Evolutionary conservation across 2,329 filamentous ascomycete genomes (phyloP).

Genomic region (Aureobasidium zeae): DNA sequence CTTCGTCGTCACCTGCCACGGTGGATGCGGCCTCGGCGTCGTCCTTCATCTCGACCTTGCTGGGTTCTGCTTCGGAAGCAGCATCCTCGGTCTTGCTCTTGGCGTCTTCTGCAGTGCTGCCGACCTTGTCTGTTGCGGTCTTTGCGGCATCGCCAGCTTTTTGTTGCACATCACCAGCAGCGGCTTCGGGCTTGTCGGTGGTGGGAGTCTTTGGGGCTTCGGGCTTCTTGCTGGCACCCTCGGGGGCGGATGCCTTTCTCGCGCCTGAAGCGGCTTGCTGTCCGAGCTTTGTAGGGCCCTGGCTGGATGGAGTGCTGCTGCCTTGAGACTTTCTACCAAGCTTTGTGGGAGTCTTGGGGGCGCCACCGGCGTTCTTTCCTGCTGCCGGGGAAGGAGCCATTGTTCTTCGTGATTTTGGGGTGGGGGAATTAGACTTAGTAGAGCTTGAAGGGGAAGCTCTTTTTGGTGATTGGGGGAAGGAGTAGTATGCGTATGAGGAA

Average conservation of each 20-base stretch:
- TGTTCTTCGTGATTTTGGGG: slow-evolving; percentile 22
- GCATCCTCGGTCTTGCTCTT: slow-evolving; percentile 32
- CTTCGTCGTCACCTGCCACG: slow-evolving; percentile 27
- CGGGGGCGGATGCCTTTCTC: slow-evolving; percentile 20
- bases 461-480: slow-evolving; percentile 42
- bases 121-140: slow-evolving; percentile 22
- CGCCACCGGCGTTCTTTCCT: slow-evolving; percentile 37
- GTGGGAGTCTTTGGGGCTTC: slow-evolving; percentile 22
- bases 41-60: slow-evolving; percentile 30
- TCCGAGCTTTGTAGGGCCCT: slow-evolving; percentile 33
- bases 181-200: slow-evolving; percentile 27
- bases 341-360: slow-evolving; percentile 44
- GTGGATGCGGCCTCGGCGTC: slow-evolving; percentile 25
- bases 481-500: slow-evolving; percentile 40
- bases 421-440: slow-evolving; percentile 28
- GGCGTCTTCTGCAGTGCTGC: slow-evolving; percentile 27
- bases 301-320: slow-evolving; percentile 27
- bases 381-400: slow-evolving; percentile 45
- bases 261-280: slow-evolving; percentile 28
- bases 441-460: slow-evolving; percentile 29
- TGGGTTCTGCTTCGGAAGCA: slow-evolving; percentile 27
- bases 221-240: slow-evolving; percentile 23
- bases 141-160: slow-evolving; percentile 25
- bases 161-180: slow-evolving; percentile 27
- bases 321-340: slow-evolving; percentile 38